A percentile compares a stretch with the other conserved stretches of the same genome.
Conservation (phyloP, 2,329 filamentous ascomycete genomes). For the Exophiala calicioides region DNA sequence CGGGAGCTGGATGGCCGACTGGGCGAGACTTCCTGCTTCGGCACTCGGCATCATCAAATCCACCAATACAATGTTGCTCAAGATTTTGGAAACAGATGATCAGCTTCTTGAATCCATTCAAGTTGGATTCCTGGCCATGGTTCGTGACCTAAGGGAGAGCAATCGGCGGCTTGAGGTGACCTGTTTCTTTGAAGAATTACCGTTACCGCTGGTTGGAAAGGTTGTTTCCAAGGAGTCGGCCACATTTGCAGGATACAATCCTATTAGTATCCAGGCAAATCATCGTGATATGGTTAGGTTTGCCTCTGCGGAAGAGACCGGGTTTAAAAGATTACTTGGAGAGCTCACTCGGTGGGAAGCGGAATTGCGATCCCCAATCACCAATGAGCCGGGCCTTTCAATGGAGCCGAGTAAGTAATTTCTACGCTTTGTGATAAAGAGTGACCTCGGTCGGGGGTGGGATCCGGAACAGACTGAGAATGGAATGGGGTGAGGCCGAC, state of each 20-base stretch:
- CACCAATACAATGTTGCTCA: conserved; percentile 33
- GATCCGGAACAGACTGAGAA: neutral
- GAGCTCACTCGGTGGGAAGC: neutral
- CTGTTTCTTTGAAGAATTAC: conserved; percentile 67
- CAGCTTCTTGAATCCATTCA: conserved; percentile 36
- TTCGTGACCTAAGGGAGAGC: conserved; percentile 27
- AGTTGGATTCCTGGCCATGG: conserved; percentile 35
- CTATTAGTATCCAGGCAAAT: conserved; percentile 34
- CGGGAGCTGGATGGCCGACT: conserved; percentile 35
- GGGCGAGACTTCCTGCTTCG: conserved; percentile 34
- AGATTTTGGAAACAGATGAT: conserved; percentile 32
- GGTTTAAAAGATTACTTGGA: conserved; percentile 22
- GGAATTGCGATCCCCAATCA: neutral
- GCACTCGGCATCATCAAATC: conserved; percentile 57
- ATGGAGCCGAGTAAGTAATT: neutral
- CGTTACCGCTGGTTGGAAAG: conserved; percentile 66
- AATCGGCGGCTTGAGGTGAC: conserved; percentile 57
- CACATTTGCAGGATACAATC: conserved; percentile 35
- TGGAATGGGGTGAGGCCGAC: neutral
- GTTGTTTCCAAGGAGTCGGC: conserved; percentile 37
- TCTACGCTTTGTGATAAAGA: neutral
- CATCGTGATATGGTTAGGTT: conserved; percentile 36
- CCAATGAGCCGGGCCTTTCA: neutral
- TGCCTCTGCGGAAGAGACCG: conserved; percentile 20
- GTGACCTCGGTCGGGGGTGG: neutral